phyloP scores from a whole-genome alignment of 331 rosid genomes.

The Rosa hybrid region DNA sequence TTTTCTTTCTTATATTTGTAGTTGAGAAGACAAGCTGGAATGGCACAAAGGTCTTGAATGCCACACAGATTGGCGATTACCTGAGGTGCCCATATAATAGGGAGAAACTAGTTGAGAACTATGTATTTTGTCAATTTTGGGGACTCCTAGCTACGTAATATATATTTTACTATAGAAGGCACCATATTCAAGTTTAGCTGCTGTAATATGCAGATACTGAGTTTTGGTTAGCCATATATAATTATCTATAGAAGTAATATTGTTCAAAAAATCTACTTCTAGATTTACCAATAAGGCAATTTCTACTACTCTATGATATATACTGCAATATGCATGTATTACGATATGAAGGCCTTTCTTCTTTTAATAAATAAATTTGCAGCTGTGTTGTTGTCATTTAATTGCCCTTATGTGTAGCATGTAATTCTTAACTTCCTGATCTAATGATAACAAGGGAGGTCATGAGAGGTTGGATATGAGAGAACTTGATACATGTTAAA shows the following conservation, averaged over 20 bases:
- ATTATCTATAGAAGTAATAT: neutral
- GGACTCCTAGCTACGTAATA: neutral
- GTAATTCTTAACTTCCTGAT: neutral
- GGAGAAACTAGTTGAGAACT: neutral
- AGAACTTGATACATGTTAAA: neutral
- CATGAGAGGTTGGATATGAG: neutral
- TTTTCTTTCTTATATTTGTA: slow-evolving; percentile 13
- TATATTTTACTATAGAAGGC: neutral
- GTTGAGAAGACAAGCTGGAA: slow-evolving; percentile 40
- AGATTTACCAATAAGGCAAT: slow-evolving; percentile 7
- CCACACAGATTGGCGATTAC: neutral
- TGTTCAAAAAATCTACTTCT: neutral
- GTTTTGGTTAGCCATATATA: slow-evolving; percentile 9
- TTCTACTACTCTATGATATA: neutral
- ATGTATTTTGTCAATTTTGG: neutral
- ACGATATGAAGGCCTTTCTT: neutral
- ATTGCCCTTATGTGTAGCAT: neutral
- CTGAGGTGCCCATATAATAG: slow-evolving; percentile 5
- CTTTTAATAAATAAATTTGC: neutral
- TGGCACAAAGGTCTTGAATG: slow-evolving; percentile 10
- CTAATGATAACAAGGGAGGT: neutral
- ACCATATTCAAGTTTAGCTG: neutral
- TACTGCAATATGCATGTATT: slow-evolving; percentile 2
- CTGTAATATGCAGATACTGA: slow-evolving; percentile 12
- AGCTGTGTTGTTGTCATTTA: neutral